phyloP scores from a whole-genome alignment of 208 protist genomes.

The Angomonas deanei region DNA sequence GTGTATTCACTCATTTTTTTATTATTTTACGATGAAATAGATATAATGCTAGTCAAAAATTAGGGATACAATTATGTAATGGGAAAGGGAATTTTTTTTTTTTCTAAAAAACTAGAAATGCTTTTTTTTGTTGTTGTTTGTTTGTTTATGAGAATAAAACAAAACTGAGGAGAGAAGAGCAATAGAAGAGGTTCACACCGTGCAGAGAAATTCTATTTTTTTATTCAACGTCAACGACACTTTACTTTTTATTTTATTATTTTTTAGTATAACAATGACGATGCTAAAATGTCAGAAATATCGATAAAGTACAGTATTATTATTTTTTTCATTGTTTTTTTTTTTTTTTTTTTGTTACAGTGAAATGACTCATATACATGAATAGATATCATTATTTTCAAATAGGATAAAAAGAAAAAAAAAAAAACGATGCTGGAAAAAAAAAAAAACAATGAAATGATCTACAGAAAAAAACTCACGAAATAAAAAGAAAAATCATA shows the following conservation, averaged over 20 bases:
- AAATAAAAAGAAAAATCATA: no score
- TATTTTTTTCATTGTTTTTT: slow-evolving; percentile 9
- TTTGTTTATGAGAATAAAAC: not conserved
- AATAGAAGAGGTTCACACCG: not conserved
- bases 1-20: no score
- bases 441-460: no score
- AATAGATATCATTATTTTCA: no score
- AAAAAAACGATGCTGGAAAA: no score
- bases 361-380: no score
- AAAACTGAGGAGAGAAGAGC: not conserved
- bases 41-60: not conserved
- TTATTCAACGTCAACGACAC: not conserved
- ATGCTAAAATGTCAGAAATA: slow-evolving; percentile 3
- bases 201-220: not conserved
- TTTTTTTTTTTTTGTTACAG: no score
- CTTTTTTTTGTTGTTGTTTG: not conserved
- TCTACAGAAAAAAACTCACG: no score
- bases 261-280: not conserved
- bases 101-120: not conserved
- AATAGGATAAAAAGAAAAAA: no score
- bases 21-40: not conserved
- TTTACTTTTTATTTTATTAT: slow-evolving; percentile 3
- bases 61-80: not conserved
- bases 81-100: not conserved
- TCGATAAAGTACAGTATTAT: not conserved